Conservation (phyloP, 805 yeast species). For the Wickerhamomyces tratensis region DNA sequence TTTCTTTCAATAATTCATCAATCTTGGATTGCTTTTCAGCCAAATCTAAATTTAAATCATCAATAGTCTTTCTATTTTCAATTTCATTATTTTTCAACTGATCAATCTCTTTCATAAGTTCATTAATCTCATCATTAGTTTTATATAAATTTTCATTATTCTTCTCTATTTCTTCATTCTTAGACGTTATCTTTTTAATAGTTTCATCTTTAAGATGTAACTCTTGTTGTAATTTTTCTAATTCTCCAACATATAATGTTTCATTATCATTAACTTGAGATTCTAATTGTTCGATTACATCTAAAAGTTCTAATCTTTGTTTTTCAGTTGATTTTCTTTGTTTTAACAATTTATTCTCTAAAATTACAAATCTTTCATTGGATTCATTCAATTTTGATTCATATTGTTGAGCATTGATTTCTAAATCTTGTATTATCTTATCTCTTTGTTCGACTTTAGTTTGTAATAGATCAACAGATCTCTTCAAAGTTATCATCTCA, state of each 20-base stretch:
- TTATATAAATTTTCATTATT: too few species aligned
- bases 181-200: too few species aligned
- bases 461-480: slow-evolving; percentile 15
- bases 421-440: slow-evolving; percentile 5
- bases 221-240: slow-evolving; percentile 26
- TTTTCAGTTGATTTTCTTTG: slow-evolving; percentile 38
- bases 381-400: slow-evolving; percentile 6
- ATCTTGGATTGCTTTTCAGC: too few species aligned
- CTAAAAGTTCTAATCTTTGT: slow-evolving; percentile 51
- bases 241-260: slow-evolving; percentile 33
- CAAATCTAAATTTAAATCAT: too few species aligned
- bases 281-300: slow-evolving; percentile 46
- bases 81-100: too few species aligned
- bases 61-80: too few species aligned
- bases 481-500: slow-evolving; percentile 19
- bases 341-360: slow-evolving; percentile 35
- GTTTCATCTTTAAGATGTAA: slow-evolving; percentile 1
- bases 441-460: slow-evolving; percentile 5
- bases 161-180: neutral
- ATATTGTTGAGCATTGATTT: slow-evolving; percentile 4
- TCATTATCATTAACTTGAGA: slow-evolving; percentile 48
- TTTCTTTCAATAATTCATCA: too few species aligned
- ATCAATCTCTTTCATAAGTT: too few species aligned
- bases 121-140: too few species aligned
- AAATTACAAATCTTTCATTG: slow-evolving; percentile 5